phyloP scores from a whole-genome alignment of 176 grass and related monocot species.

The Zoysia pacifica region DNA sequence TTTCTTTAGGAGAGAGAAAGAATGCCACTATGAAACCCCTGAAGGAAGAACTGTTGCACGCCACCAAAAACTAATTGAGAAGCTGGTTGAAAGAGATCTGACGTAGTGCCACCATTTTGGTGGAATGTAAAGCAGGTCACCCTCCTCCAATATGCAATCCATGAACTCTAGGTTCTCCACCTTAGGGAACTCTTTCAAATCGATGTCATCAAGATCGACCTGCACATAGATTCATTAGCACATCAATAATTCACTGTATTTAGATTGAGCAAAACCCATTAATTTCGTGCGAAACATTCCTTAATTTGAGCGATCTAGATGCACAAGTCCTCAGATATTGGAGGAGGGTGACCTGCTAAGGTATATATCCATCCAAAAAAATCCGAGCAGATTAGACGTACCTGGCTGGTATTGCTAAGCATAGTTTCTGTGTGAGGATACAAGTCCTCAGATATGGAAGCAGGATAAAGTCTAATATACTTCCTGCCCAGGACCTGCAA shows the following conservation, averaged over 20 bases:
- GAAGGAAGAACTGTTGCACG: constrained; percentile 33
- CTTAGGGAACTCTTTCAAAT: constrained; percentile 61
- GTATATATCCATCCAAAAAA: neutral
- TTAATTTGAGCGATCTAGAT: neutral
- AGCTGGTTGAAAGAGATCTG: constrained; percentile 84
- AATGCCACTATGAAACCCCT: constrained; percentile 11
- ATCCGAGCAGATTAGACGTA: constrained; percentile 36
- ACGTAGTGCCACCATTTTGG: constrained; percentile 96
- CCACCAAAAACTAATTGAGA: constrained; percentile 98
- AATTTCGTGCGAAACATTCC: neutral
- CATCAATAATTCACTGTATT: neutral
- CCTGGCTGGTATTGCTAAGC: constrained; percentile 86
- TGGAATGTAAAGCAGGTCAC: constrained; percentile 94
- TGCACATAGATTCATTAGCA: constrained; percentile 43
- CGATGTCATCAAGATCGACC: constrained; percentile 86
- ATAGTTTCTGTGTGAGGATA: constrained; percentile 85
- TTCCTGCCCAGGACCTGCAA: constrained; percentile 83
- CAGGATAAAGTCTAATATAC: constrained; percentile 90
- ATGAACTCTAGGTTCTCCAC: constrained; percentile 66
- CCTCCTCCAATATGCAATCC: constrained; percentile 88
- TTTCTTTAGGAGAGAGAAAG: constrained; percentile 26
- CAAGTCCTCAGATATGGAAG: constrained; percentile 69
- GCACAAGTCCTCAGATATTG: neutral
- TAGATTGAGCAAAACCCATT: neutral
- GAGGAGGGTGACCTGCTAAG: neutral